Percentiles rank a stretch among this genome's conserved stretches.
Evolutionary conservation across 1,284 basidiomycete species (phyloP).

Genomic region (Sanghuangporus baumii): DNA sequence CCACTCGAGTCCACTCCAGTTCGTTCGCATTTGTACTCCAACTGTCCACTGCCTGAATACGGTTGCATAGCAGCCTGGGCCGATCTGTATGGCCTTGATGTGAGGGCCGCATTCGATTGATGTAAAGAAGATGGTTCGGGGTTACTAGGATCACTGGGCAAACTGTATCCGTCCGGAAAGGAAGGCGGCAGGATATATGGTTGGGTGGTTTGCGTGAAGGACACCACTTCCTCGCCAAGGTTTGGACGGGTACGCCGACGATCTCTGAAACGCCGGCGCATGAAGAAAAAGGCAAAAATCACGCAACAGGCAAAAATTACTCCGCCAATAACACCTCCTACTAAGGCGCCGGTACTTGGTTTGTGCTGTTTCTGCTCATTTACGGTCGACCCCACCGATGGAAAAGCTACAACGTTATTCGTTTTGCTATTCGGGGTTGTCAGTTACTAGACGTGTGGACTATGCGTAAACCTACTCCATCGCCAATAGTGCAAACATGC

Average conservation of each 20-base stretch:
- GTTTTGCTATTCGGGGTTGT: background rate
- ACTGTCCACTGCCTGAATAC: too few relatives aligned
- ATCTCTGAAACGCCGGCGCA: background rate
- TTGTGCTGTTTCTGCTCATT: background rate
- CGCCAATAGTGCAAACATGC: slow-evolving; percentile 29
- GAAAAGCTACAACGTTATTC: background rate
- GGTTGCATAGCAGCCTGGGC: background rate
- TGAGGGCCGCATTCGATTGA: background rate
- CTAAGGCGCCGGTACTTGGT: slow-evolving; percentile 10
- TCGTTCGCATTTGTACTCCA: too few relatives aligned
- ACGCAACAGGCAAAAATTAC: background rate
- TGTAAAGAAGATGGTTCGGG: too few relatives aligned
- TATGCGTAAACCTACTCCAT: slow-evolving; percentile 23
- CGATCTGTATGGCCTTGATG: background rate
- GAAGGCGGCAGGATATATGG: background rate
- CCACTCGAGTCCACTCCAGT: background rate
- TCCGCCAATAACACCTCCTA: slow-evolving; percentile 9
- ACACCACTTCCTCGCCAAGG: background rate
- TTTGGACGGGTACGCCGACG: background rate
- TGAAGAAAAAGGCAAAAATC: slow-evolving; percentile 6
- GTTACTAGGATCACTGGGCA: background rate
- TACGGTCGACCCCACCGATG: background rate
- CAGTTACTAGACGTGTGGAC: background rate
- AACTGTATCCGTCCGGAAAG: background rate
- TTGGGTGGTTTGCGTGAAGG: background rate